Conservation (phyloP, 192 early-diverging fungal species). For the Spizellomyces punctatus region DNA sequence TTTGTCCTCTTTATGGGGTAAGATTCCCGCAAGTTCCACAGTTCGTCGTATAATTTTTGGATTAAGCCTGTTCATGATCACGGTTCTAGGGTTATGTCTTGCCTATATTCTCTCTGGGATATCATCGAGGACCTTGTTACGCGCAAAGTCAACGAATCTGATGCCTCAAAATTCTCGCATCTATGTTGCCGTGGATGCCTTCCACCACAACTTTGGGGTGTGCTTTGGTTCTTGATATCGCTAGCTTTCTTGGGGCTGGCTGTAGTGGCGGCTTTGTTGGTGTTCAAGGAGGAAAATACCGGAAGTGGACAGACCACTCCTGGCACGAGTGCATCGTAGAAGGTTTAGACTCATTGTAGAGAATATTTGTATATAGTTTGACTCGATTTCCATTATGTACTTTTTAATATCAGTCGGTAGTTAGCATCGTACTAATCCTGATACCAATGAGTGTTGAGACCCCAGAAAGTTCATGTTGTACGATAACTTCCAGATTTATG, state of each 20-base stretch:
- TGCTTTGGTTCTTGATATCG: slow-evolving; percentile 88
- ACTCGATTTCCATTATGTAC: too few species aligned
- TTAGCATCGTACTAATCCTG: too few species aligned
- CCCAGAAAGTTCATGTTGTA: too few species aligned
- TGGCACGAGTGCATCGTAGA: too few species aligned
- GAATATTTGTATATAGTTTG: too few species aligned
- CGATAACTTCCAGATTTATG: too few species aligned
- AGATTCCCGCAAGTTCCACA: slow-evolving; percentile 15
- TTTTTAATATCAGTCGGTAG: too few species aligned
- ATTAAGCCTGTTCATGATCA: background rate
- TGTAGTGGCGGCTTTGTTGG: slow-evolving; percentile 77
- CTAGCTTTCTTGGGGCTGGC: slow-evolving; percentile 77
- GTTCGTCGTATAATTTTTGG: slow-evolving; percentile 6
- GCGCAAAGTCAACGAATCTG: slow-evolving; percentile 93
- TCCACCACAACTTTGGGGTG: slow-evolving; percentile 72
- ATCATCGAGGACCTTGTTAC: slow-evolving; percentile 91
- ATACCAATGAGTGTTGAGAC: too few species aligned
- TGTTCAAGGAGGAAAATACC: slow-evolving; percentile 68
- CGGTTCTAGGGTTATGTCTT: slow-evolving; percentile 79
- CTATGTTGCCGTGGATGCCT: slow-evolving; percentile 67
- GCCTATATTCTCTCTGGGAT: slow-evolving; percentile 92
- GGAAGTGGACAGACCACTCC: background rate
- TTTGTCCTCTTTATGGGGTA: slow-evolving; percentile 93
- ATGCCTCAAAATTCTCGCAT: slow-evolving; percentile 77
- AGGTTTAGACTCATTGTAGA: too few species aligned